Base-by-base conservation (phyloP, 2,329 filamentous ascomycete genomes). In the Pleurostoma richardsiae region DNA sequence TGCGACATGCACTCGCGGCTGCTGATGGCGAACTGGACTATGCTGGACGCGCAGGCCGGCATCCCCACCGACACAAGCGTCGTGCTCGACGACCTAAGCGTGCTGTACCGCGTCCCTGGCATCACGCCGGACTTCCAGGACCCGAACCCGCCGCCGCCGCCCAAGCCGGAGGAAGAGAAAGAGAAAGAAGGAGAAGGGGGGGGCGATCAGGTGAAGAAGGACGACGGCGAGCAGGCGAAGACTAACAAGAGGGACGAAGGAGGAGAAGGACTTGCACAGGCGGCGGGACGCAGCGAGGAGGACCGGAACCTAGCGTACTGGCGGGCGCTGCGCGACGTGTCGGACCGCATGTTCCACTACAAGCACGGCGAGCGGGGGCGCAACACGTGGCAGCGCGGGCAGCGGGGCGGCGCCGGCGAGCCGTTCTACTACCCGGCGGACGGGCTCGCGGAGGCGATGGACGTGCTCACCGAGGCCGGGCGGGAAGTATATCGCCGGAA, bases 1-100 rank as follows among this genome's bases (percentile, higher is more conserved):
- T 82, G 76, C 59, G 77, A 80, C 56, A 72, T 76, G 65, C 74
- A 79, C 54, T 62, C 62, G 5, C 67, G 76, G 4, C 52, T 79
- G n/a, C 61, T 68, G 46, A 69, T 65, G 66, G 64, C 63, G 3
- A 66, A 66, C 5, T 69, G 61, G 49, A 66, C 64, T 63, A 65
- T 69, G 53, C 64, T 62, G 28, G 60, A 67, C 52, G 63, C 58
- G 41, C 57, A 64, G 28, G 60, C 62, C 2, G 71, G 71, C 3
- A 57, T 70, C 7, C 61, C 76, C 7, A 68, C 66, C 43, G 68
- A 72, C 50, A 68, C 74, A 3, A 64, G 60, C 29, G 61, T 61
- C 4, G 64, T 63, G 6, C 56, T 77, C 36, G 67, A 71, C 49
- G 67, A 74, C 49, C 55, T 75, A 4, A 56, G 67, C 4, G 67